A percentile compares a stretch with the other conserved stretches of the same genome.
phyloP scores from a whole-genome alignment of 305 asterid species.

The Stenogyne calaminthoides region DNA sequence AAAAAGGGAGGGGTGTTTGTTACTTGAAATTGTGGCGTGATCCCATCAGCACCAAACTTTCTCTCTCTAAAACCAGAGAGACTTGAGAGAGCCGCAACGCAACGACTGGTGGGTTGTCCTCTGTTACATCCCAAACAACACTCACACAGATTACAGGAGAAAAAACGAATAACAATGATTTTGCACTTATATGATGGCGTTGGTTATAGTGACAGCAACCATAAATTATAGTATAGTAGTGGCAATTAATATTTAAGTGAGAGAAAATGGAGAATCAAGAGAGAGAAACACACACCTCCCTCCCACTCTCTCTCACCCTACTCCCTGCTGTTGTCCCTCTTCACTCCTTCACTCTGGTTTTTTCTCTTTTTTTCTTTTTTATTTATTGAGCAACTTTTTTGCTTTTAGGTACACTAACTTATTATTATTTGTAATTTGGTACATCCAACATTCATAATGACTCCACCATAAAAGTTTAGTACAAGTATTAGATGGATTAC shows the following conservation, averaged over 20 bases:
- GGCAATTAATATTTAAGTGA: conserved; percentile 17
- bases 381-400: neutral
- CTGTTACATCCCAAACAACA: conserved; percentile 30
- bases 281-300: conserved; percentile 29
- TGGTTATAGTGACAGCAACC: conserved; percentile 38
- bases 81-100: conserved; percentile 59
- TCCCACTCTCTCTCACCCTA: conserved; percentile 25
- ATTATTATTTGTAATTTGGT: neutral
- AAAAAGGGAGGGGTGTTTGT: conserved; percentile 30
- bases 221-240: conserved; percentile 20
- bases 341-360: conserved; percentile 30
- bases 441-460: neutral
- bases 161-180: neutral
- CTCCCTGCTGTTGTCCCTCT: too few relatives aligned
- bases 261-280: neutral
- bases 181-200: conserved; percentile 30
- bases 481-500: too few relatives aligned
- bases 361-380: neutral
- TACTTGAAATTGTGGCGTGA: conserved; percentile 48
- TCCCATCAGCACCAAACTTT: conserved; percentile 46
- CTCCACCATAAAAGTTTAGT: neutral
- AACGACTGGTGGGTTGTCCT: conserved; percentile 56
- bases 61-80: conserved; percentile 35
- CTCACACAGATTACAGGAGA: conserved; percentile 29
- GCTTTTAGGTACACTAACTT: conserved; percentile 15